Evolutionary conservation across 768 basidiomycete species (phyloP), one percentile per base, ranked within the genome.

Genomic region (Podaxis pistillaris): DNA sequence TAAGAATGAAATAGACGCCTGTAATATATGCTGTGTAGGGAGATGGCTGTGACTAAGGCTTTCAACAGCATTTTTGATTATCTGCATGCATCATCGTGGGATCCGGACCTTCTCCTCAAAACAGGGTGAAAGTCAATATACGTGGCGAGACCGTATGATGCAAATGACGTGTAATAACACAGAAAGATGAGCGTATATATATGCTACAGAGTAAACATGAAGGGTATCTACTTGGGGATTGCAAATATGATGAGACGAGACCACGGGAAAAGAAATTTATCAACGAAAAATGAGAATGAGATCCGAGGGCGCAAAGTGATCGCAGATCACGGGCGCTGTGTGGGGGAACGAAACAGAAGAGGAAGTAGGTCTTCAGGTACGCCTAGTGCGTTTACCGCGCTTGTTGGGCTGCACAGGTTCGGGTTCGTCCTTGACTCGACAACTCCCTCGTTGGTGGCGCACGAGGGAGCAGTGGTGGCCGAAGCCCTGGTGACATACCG

Each of bases 171-270:
- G 49, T 5, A 13, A 50, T 13, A 9, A 50, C n/a, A n/a, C 41
- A 44, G 41, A 13, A 4, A 44, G n/a, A 5, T 33, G 33, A 9
- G 41, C 41, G 41, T 44, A 22, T 50, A 50, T 24, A 50, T 50
- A 50, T 50, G 49, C 49, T 50, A 50, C 49, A 50, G 24, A 50
- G 33, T 50, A 44, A 44, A 44, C 41, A 50, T 50, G 49, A 50
- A 12, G 49, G 26, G 13, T 50, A 22, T 19, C 19, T 50, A 28
- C 33, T 33, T 44, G 15, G 22, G 13, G 49, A 22, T 19, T 50
- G 49, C 49, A 28, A 26, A 9, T 15, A 50, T 24, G 49, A 11
- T 50, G 49, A 44, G 41, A 28, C 26, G 24, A 28, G 49, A 28
- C 8, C 7, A 22, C 22, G 49, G 13, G 12, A 50, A 11, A 49